A percentile compares a stretch with the other conserved stretches of the same genome.
phyloP scores from a whole-genome alignment of 352 stramenopile genomes.

The Globisporangium spiculum region DNA sequence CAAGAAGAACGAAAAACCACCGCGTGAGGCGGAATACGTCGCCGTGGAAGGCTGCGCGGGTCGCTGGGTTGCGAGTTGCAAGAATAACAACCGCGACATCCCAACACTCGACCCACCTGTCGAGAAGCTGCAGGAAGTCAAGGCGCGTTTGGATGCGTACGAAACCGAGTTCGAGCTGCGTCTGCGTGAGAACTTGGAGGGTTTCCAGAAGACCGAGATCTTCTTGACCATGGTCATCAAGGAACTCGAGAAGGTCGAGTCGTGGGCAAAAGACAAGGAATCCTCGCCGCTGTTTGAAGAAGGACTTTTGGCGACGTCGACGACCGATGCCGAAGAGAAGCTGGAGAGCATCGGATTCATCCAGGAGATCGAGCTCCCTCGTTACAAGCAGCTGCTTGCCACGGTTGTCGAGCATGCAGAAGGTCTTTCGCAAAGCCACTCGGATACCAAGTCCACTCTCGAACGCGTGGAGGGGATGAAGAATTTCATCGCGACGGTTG shows the following conservation, averaged over 20 bases:
- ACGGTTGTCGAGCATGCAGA: conserved; percentile 67
- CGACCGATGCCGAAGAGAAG: conserved; percentile 72
- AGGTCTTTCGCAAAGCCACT: conserved; percentile 64
- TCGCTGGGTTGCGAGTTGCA: conserved; percentile 83
- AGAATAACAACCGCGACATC: conserved; percentile 81
- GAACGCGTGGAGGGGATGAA: conserved; percentile 74
- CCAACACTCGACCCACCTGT: conserved; percentile 69
- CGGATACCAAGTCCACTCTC: conserved; percentile 63
- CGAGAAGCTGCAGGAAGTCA: conserved; percentile 78
- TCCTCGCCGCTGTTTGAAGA: conserved; percentile 67
- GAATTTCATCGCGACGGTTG: conserved; percentile 72
- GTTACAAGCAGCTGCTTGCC: conserved; percentile 76
- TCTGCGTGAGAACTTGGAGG: conserved; percentile 69
- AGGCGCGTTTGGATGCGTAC: conserved; percentile 59
- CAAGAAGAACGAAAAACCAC: conserved; percentile 86
- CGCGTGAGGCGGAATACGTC: conserved; percentile 79
- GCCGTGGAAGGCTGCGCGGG: conserved; percentile 74
- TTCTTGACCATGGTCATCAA: conserved; percentile 85
- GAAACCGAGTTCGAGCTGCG: conserved; percentile 75
- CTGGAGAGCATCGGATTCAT: conserved; percentile 83
- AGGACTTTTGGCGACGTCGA: conserved; percentile 47
- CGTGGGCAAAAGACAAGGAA: conserved; percentile 81
- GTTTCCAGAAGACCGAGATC: conserved; percentile 81
- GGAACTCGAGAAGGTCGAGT: conserved; percentile 81
- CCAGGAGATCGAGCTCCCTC: conserved; percentile 76